phyloP scores from a whole-genome alignment of 2,329 filamentous ascomycete species.

The Sporothrix phasma region DNA sequence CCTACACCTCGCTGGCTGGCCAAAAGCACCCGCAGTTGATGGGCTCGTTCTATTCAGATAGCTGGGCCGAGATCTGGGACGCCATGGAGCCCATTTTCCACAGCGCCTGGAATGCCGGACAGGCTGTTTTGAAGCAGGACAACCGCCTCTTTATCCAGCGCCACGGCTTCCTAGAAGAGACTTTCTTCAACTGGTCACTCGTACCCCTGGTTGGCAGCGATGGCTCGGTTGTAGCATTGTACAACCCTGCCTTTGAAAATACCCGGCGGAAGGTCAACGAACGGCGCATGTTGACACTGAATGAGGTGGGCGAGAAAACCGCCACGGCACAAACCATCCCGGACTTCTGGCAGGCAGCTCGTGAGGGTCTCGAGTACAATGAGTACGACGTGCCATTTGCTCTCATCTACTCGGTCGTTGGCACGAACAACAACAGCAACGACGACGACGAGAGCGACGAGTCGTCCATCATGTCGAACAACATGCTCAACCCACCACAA shows the following conservation, averaged over 20 bases:
- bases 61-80: slow-evolving; percentile 67
- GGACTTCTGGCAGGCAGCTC: slow-evolving; percentile 62
- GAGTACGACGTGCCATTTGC: slow-evolving; percentile 67
- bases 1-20: slow-evolving; percentile 60
- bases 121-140: slow-evolving; percentile 78
- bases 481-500: slow-evolving; percentile 47
- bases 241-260: slow-evolving; percentile 75
- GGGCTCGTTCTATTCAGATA: slow-evolving; percentile 58
- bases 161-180: slow-evolving; percentile 63
- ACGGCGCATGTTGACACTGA: slow-evolving; percentile 66
- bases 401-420: slow-evolving; percentile 59
- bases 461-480: slow-evolving; percentile 61
- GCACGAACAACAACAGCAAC: slow-evolving; percentile 30
- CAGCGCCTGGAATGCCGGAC: slow-evolving; percentile 57
- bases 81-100: slow-evolving; percentile 59
- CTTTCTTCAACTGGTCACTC: slow-evolving; percentile 75
- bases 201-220: slow-evolving; percentile 67
- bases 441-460: slow-evolving; percentile 63
- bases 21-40: slow-evolving; percentile 68
- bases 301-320: slow-evolving; percentile 68
- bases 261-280: slow-evolving; percentile 70
- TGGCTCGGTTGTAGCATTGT: slow-evolving; percentile 64
- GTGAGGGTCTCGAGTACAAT: slow-evolving; percentile 61
- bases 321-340: slow-evolving; percentile 62
- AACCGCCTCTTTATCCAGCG: slow-evolving; percentile 65